A percentile compares a stretch with the other conserved stretches of the same genome.
Evolutionary conservation across 768 basidiomycete species (phyloP).

Genomic region (Phanerochaete carnosa): DNA sequence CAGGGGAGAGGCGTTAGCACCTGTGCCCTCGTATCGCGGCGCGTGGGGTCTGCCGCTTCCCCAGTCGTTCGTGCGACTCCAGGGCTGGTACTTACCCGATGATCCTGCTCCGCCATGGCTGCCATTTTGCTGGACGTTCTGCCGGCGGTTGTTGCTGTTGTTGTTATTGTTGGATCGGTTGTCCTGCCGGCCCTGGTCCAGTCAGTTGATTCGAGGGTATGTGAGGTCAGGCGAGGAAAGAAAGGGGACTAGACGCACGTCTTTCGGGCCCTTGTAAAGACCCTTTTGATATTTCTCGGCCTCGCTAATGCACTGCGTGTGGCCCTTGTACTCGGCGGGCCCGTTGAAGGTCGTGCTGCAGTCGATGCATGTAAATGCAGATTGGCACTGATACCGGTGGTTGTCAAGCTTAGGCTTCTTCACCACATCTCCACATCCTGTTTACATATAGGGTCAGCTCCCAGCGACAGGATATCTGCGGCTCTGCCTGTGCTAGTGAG

Average conservation of each 20-base stretch:
- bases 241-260: constrained; percentile 30
- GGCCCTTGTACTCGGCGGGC: constrained; percentile 74
- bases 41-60: constrained; percentile 13
- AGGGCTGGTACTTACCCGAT: constrained; percentile 26
- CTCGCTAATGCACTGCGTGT: constrained; percentile 85
- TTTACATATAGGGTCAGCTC: not conserved
- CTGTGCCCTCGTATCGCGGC: constrained; percentile 36
- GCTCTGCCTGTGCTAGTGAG: not conserved
- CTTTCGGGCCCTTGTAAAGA: constrained; percentile 79
- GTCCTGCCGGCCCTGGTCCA: constrained; percentile 6
- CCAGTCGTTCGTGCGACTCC: constrained; percentile 10
- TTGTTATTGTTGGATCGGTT: not conserved
- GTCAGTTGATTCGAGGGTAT: constrained; percentile 2
- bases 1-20: constrained; percentile 71
- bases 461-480: not conserved
- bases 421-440: constrained; percentile 81
- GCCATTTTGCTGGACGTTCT: constrained; percentile 8
- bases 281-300: constrained; percentile 92
- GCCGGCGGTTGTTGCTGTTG: constrained; percentile 2
- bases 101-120: constrained; percentile 2
- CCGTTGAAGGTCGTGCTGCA: constrained; percentile 81
- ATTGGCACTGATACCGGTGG: constrained; percentile 59
- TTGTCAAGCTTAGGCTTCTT: constrained; percentile 93
- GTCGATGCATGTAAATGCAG: constrained; percentile 81
- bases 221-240: not conserved